These are phyloP conservation scores for Ceratocystis destructans DNA, from an alignment of 2,329 filamentous ascomycete species.

Conservation along the genomic window DNA sequence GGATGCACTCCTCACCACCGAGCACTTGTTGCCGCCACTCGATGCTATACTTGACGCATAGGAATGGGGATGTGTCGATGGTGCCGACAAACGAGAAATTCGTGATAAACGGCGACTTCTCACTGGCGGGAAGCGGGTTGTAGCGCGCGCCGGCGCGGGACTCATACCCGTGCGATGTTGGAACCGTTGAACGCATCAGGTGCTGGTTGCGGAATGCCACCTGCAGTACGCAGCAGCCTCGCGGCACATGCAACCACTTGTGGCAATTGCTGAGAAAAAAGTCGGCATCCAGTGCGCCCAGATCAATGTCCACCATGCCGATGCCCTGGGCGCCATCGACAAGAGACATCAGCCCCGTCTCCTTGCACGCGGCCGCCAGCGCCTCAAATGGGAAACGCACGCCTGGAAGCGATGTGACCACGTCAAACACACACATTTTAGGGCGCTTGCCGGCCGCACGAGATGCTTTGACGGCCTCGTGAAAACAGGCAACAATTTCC, in stretches of 20 bases:
- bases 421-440: constrained; percentile 53
- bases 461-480: constrained; percentile 40
- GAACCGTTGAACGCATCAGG: constrained; percentile 58
- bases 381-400: constrained; percentile 65
- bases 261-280: constrained; percentile 81
- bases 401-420: constrained; percentile 64
- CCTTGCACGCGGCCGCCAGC: constrained; percentile 49
- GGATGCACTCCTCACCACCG: constrained; percentile 60
- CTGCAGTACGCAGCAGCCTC: constrained; percentile 69
- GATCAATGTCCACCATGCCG: constrained; percentile 61
- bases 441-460: constrained; percentile 45
- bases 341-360: constrained; percentile 54
- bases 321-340: constrained; percentile 78
- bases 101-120: constrained; percentile 47
- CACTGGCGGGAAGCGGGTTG: constrained; percentile 27
- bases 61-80: constrained; percentile 54
- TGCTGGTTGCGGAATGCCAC: constrained; percentile 63
- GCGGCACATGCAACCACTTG: constrained; percentile 78
- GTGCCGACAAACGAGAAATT: constrained; percentile 71
- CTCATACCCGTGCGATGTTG: constrained; percentile 67
- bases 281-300: constrained; percentile 56
- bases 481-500: constrained; percentile 49
- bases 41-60: constrained; percentile 59
- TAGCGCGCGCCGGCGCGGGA: constrained; percentile 28
- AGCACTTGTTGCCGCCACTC: constrained; percentile 54